phyloP scores from a whole-genome alignment of 345 rosid genomes.

The Eutrema heterophyllum region DNA sequence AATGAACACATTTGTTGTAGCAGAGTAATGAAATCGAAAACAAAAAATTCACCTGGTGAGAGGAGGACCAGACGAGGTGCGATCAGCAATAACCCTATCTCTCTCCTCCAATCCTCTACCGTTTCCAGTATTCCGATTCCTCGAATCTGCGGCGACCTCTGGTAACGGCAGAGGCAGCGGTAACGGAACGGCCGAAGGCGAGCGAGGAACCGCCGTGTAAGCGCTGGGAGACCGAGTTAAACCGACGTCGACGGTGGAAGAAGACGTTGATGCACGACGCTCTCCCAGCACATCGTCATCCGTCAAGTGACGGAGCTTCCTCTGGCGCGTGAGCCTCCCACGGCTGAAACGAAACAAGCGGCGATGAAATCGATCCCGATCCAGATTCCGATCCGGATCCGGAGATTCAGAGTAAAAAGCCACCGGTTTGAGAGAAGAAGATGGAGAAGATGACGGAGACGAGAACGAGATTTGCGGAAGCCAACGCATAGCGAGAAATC shows the following conservation, averaged over 20 bases:
- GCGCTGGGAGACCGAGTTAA: conserved; percentile 32
- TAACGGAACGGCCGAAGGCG: conserved; percentile 47
- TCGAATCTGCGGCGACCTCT: conserved; percentile 36
- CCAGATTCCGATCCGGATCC: conserved; percentile 8
- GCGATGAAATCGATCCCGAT: conserved; percentile 18
- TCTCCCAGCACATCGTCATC: conserved; percentile 40
- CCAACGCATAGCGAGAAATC: conserved; percentile 73
- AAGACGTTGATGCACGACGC: conserved; percentile 18
- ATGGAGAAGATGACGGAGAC: conserved; percentile 36
- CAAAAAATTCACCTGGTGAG: conserved; percentile 29
- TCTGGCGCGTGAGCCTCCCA: conserved; percentile 48
- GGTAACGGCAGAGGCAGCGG: conserved; percentile 59
- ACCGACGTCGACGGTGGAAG: conserved; percentile 2
- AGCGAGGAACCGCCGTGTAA: conserved; percentile 22
- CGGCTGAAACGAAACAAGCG: conserved; percentile 29
- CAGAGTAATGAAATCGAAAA: background rate
- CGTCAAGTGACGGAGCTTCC: conserved; percentile 53
- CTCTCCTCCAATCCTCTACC: conserved; percentile 37
- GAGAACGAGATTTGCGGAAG: conserved; percentile 51
- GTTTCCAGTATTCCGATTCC: conserved; percentile 31
- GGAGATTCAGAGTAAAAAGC: conserved; percentile 28
- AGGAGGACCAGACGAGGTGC: conserved; percentile 35
- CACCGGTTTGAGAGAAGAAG: conserved; percentile 23
- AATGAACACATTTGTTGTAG: background rate
- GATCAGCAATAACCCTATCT: conserved; percentile 31